Evolutionary conservation across 805 yeast genomes (phyloP).

Genomic region (Pichia scutulata): DNA sequence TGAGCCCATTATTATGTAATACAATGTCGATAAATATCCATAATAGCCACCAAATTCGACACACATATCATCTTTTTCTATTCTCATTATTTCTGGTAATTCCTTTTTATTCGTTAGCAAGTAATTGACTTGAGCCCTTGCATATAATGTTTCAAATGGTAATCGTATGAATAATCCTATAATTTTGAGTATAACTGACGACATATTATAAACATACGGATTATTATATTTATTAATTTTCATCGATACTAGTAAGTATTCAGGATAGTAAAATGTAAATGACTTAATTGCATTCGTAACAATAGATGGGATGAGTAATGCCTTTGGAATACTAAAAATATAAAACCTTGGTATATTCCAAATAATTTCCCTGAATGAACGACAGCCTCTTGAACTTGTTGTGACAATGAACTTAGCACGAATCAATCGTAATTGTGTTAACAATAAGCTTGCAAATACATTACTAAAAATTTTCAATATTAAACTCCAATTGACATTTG

Average conservation of each 20-base stretch:
- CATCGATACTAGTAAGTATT: slow-evolving; percentile 53
- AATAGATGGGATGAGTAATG: slow-evolving; percentile 59
- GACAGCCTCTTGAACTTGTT: slow-evolving; percentile 31
- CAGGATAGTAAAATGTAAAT: slow-evolving; percentile 26
- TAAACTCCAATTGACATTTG: slow-evolving; percentile 65
- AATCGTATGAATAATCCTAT: slow-evolving; percentile 66
- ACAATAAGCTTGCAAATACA: slow-evolving; percentile 58
- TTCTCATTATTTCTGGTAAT: slow-evolving; percentile 36
- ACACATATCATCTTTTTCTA: slow-evolving; percentile 44
- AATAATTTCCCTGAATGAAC: slow-evolving; percentile 70
- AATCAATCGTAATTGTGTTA: slow-evolving; percentile 78
- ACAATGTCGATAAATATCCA: slow-evolving; percentile 48
- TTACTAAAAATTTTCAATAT: slow-evolving; percentile 63
- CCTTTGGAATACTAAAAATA: slow-evolving; percentile 44
- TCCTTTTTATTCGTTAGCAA: slow-evolving; percentile 33
- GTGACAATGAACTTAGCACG: slow-evolving; percentile 70
- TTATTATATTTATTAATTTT: slow-evolving; percentile 62
- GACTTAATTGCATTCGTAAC: slow-evolving; percentile 24
- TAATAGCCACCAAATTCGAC: slow-evolving; percentile 50
- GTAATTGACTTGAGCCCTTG: slow-evolving; percentile 75
- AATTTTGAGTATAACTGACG: slow-evolving; percentile 53
- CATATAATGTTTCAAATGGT: slow-evolving; percentile 79
- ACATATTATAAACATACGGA: slow-evolving; percentile 51
- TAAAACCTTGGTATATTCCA: slow-evolving; percentile 37
- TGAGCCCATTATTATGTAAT: slow-evolving; percentile 36